These are phyloP conservation scores for Phytophthora vignae DNA, from an alignment of 352 stramenopile genomes.

Conservation along the genomic window DNA sequence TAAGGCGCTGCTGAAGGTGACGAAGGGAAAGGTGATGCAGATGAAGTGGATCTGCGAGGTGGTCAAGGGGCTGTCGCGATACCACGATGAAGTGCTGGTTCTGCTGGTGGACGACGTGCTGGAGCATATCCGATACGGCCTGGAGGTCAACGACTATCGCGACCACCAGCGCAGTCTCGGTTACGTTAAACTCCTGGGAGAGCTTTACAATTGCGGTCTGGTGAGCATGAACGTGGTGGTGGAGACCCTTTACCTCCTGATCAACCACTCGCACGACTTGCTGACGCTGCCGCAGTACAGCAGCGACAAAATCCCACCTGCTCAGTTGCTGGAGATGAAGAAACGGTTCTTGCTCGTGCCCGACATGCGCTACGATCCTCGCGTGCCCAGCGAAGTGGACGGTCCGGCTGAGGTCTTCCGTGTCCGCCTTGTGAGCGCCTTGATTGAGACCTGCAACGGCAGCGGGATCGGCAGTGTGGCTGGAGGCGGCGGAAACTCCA, in stretches of 20 bases:
- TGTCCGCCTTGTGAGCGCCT: conserved; percentile 93
- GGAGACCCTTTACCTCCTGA: conserved; percentile 94
- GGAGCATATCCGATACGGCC: conserved; percentile 91
- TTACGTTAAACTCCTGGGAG: conserved; percentile 93
- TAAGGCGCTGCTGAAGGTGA: conserved; percentile 94
- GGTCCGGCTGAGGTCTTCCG: conserved; percentile 93
- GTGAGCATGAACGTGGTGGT: conserved; percentile 94
- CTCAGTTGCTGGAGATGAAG: conserved; percentile 69
- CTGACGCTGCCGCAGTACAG: conserved; percentile 69
- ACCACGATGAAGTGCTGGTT: conserved; percentile 92
- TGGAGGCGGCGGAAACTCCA: conserved; percentile 31
- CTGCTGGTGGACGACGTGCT: conserved; percentile 94
- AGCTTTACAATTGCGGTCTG: conserved; percentile 93
- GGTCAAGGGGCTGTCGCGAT: conserved; percentile 82
- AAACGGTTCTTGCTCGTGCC: conserved; percentile 71
- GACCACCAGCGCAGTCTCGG: conserved; percentile 95
- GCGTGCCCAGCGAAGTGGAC: conserved; percentile 91
- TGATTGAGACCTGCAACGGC: conserved; percentile 90
- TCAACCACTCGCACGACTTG: conserved; percentile 97
- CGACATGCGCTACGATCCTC: conserved; percentile 86
- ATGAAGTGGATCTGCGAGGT: conserved; percentile 91
- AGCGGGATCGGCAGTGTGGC: conserved; percentile 23
- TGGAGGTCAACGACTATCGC: conserved; percentile 91
- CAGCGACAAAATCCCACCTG: conserved; percentile 30
- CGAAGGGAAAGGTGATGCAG: conserved; percentile 89